phyloP scores from a whole-genome alignment of 768 basidiomycete species.

The Lactifluus hygrophoroides region DNA sequence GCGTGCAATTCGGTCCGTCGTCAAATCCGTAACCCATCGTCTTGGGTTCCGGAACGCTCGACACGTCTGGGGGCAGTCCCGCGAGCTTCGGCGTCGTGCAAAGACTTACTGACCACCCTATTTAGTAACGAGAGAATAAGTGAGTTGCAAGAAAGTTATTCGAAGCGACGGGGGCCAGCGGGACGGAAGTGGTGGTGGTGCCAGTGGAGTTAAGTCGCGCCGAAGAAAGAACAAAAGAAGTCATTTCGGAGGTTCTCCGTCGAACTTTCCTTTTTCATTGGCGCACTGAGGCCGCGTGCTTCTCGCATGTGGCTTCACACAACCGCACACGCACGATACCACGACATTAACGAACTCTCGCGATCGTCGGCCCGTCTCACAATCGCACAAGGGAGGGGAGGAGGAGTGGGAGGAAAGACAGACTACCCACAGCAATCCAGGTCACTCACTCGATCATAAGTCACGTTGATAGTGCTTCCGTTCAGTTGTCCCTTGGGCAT shows the following conservation, averaged over 20 bases:
- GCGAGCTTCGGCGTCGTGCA: slow-evolving; percentile 41
- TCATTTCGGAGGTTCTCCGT: background rate
- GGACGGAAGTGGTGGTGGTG: too few species aligned
- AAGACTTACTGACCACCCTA: slow-evolving; percentile 36
- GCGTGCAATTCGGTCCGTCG: slow-evolving; percentile 58
- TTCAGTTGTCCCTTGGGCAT: slow-evolving; percentile 27
- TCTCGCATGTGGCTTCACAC: too few species aligned
- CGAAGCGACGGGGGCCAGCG: too few species aligned
- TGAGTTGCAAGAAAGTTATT: background rate
- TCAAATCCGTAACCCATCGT: slow-evolving; percentile 56
- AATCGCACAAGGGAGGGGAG: background rate
- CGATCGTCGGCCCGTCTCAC: background rate
- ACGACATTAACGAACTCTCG: background rate
- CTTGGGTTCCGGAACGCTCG: slow-evolving; percentile 44
- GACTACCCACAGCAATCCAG: slow-evolving; percentile 17
- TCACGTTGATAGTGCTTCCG: background rate
- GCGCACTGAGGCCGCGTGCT: background rate
- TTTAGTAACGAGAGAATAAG: background rate
- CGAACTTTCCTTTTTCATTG: background rate
- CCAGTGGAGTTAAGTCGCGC: background rate
- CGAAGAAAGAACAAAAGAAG: background rate
- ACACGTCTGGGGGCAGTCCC: slow-evolving; percentile 38
- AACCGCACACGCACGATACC: too few species aligned
- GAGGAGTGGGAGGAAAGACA: background rate
- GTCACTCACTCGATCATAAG: slow-evolving; percentile 13